Evolutionary conservation across 2,329 filamentous ascomycete species (phyloP).

Genomic region (Akanthomyces muscarius): DNA sequence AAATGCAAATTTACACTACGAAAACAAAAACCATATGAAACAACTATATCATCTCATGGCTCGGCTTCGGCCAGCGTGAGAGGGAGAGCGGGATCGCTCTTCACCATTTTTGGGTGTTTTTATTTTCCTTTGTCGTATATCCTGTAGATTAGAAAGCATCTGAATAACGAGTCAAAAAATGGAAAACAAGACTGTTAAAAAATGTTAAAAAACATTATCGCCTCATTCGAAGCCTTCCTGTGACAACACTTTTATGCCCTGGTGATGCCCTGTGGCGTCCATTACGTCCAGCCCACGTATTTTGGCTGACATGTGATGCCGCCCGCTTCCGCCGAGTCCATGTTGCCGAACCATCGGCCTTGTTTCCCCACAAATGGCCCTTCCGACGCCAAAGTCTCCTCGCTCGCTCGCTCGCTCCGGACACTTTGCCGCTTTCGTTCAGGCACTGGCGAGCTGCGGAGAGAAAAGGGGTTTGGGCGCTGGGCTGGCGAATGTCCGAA

Average conservation of each 20-base stretch:
- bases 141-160: constrained; percentile 24
- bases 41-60: neutral
- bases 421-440: neutral
- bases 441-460: neutral
- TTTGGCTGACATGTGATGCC: constrained; percentile 11
- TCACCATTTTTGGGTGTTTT: constrained; percentile 24
- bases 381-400: neutral
- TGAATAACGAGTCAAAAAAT: constrained; percentile 17
- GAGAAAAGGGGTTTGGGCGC: neutral
- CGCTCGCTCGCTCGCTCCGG: neutral
- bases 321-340: neutral
- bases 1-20: constrained; percentile 27
- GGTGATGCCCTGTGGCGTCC: no score
- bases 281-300: neutral
- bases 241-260: neutral
- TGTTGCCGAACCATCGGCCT: neutral
- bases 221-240: neutral
- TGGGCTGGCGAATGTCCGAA: neutral
- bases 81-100: neutral
- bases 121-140: constrained; percentile 19
- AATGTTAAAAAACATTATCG: neutral
- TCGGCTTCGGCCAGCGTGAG: neutral
- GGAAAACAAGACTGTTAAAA: constrained; percentile 6
- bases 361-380: neutral
- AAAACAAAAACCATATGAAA: neutral